Evolutionary conservation across 108 stramenopile genomes (phyloP).

Genomic region (Asterionellopsis glacialis): DNA sequence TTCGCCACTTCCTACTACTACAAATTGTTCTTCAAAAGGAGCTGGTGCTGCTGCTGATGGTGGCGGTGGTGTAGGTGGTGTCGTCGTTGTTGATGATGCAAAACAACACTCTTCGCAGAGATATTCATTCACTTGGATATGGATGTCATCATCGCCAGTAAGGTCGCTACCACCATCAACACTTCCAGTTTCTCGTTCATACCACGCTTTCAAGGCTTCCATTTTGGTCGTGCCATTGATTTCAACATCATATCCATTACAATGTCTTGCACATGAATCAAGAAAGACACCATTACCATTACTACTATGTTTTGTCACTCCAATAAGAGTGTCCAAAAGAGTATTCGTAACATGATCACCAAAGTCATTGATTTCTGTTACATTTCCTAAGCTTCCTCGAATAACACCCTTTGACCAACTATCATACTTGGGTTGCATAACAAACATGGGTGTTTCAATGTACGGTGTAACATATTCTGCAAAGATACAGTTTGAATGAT

Average conservation of each 20-base stretch:
- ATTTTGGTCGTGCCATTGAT: not conserved
- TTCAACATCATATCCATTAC: not conserved
- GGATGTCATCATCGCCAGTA: not conserved
- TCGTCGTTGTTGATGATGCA: not conserved
- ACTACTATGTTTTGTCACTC: not conserved
- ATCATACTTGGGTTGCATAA: slow-evolving; percentile 1
- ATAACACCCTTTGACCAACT: not conserved
- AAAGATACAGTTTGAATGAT: not conserved
- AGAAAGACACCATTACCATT: not conserved
- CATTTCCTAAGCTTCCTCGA: not conserved
- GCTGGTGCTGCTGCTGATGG: not conserved
- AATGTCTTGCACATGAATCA: not conserved
- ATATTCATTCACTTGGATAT: not conserved
- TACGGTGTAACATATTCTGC: not conserved
- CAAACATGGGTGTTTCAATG: not conserved
- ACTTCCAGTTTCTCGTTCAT: not conserved
- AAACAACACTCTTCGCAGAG: not conserved
- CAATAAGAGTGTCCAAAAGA: not conserved
- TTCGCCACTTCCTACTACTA: not conserved
- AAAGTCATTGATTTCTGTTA: slow-evolving; percentile 1
- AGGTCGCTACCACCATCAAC: no score
- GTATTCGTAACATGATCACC: not conserved
- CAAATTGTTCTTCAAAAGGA: no score
- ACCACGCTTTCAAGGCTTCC: not conserved
- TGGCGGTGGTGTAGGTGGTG: not conserved